phyloP scores from a whole-genome alignment of 1,284 basidiomycete genomes.

The Heterobasidion irregulare region DNA sequence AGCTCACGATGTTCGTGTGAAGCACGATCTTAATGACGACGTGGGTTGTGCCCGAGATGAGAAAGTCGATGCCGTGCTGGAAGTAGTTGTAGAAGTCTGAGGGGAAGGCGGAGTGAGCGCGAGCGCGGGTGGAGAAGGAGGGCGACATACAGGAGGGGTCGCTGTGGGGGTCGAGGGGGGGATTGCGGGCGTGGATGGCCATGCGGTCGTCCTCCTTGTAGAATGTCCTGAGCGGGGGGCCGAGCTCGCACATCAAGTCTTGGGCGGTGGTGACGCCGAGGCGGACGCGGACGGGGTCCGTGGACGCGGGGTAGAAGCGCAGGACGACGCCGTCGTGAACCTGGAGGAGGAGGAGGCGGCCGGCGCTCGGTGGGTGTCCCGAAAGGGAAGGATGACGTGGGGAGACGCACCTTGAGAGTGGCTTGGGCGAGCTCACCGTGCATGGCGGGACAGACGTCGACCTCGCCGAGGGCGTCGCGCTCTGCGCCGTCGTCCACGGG shows the following conservation, averaged over 20 bases:
- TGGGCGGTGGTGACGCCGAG: constrained; percentile 79
- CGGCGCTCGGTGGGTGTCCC: neutral
- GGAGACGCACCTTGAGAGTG: constrained; percentile 46
- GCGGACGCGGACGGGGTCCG: constrained; percentile 48
- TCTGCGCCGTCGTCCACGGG: constrained; percentile 35
- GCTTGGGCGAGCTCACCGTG: constrained; percentile 60
- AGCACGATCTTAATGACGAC: constrained; percentile 78
- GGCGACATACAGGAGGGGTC: constrained; percentile 21
- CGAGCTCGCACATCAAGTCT: constrained; percentile 72
- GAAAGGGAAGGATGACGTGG: neutral
- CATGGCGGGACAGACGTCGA: constrained; percentile 56
- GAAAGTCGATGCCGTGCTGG: constrained; percentile 79
- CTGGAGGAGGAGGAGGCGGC: constrained; percentile 19
- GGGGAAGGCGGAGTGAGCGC: neutral
- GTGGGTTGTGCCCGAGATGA: constrained; percentile 65
- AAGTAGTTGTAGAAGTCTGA: constrained; percentile 91
- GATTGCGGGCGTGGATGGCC: constrained; percentile 60
- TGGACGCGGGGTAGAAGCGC: constrained; percentile 50
- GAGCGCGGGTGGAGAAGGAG: neutral
- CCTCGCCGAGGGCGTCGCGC: constrained; percentile 61
- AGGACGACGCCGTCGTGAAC: constrained; percentile 67
- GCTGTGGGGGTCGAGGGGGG: constrained; percentile 29
- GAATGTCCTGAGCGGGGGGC: constrained; percentile 68
- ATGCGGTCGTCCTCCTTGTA: constrained; percentile 87
- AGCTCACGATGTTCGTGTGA: constrained; percentile 75